A percentile compares a stretch with the other conserved stretches of the same genome.
phyloP scores from a whole-genome alignment of 2,329 filamentous ascomycete species.

The Fusarium proliferatum region DNA sequence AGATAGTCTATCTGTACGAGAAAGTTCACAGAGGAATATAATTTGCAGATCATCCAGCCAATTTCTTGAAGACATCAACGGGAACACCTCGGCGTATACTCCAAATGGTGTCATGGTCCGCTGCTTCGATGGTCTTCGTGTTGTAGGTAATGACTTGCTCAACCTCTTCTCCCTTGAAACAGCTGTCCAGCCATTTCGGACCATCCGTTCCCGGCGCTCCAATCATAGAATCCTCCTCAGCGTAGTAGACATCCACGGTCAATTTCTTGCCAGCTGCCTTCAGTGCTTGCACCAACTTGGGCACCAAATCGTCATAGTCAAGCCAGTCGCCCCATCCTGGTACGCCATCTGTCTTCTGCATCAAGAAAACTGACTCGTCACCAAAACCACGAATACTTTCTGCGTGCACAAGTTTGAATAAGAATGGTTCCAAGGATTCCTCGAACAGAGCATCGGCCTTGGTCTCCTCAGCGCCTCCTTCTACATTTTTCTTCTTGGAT shows the following conservation, averaged over 20 bases:
- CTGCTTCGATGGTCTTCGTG: not conserved
- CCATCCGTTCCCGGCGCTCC: conserved; percentile 1
- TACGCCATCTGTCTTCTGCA: conserved; percentile 8
- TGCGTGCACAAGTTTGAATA: conserved; percentile 4
- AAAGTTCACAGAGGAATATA: fast-evolving
- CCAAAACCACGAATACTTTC: conserved; percentile 20
- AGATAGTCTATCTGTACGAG: not conserved
- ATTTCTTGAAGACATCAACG: not conserved
- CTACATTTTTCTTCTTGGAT: not conserved
- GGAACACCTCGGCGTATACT: conserved; percentile 4
- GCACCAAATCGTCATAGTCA: conserved; percentile 20
- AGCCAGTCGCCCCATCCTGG: conserved; percentile 21
- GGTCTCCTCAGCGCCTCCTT: not conserved
- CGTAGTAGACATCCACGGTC: conserved; percentile 17
- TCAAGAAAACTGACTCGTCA: conserved; percentile 14
- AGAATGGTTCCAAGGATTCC: not conserved
- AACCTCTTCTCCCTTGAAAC: conserved; percentile 4
- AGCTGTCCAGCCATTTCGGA: conserved; percentile 2
- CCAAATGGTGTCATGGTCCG: conserved; percentile 23
- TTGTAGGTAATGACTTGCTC: not conserved
- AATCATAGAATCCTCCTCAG: conserved; percentile 20
- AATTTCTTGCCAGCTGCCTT: not conserved
- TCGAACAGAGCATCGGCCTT: conserved; percentile 7
- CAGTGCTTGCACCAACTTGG: not conserved
- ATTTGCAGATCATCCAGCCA: not conserved